These are phyloP conservation scores for Sporothrix dimorphospora DNA, from an alignment of 2,329 filamentous ascomycete genomes.

Conservation along the genomic window DNA sequence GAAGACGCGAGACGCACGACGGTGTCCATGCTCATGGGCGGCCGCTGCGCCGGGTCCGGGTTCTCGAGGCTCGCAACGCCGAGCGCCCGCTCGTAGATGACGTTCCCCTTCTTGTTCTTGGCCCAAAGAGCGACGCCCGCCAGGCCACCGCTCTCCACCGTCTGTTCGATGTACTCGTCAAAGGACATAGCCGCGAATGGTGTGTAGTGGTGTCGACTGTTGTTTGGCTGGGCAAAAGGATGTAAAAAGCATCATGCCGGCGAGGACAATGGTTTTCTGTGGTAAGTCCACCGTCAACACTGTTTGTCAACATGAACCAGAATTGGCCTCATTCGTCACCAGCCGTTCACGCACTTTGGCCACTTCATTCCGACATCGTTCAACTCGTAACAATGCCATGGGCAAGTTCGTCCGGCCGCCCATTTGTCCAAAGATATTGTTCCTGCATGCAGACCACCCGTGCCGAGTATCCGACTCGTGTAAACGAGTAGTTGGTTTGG, in stretches of 20 bases:
- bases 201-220: neutral
- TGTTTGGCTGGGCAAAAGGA: neutral
- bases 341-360: neutral
- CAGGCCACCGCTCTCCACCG: slow-evolving; percentile 22
- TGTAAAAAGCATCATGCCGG: neutral
- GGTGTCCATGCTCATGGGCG: slow-evolving; percentile 26
- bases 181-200: slow-evolving; percentile 12
- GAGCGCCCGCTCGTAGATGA: slow-evolving; percentile 1
- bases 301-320: neutral
- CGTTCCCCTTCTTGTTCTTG: slow-evolving; percentile 18
- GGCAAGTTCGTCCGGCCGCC: neutral
- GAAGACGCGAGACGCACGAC: slow-evolving; percentile 29
- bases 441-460: neutral
- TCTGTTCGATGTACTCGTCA: slow-evolving; percentile 30
- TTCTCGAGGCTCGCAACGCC: slow-evolving; percentile 26
- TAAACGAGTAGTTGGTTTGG: neutral
- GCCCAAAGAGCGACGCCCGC: slow-evolving; percentile 29
- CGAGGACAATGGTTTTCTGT: neutral
- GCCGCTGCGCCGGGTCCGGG: slow-evolving; percentile 10
- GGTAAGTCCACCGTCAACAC: neutral
- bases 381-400: neutral
- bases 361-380: neutral
- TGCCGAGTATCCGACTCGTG: slow-evolving; percentile 15
- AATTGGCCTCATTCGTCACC: neutral
- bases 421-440: neutral